Conservation (phyloP, 208 protist species). For the Acanthamoeba healyi region DNA sequence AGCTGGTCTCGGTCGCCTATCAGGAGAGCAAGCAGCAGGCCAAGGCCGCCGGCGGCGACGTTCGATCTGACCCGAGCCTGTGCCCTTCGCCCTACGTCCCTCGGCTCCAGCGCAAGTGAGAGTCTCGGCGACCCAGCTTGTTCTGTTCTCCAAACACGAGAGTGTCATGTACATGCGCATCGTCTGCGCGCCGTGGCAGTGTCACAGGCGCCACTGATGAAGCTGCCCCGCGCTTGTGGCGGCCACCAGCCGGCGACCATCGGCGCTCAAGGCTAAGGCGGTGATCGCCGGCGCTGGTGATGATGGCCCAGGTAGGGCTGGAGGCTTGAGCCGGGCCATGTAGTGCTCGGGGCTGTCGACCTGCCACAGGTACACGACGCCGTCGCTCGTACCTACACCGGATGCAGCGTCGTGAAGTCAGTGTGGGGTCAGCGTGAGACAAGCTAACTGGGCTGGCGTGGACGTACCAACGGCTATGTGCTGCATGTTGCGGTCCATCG, state of each 20-base stretch:
- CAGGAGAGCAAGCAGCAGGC: neutral
- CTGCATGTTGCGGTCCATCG: neutral
- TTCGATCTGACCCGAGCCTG: neutral
- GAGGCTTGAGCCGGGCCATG: too few relatives aligned
- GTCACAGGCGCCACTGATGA: neutral
- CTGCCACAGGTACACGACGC: neutral
- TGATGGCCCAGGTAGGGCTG: too few relatives aligned
- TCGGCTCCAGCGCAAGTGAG: neutral
- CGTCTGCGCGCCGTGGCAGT: too few relatives aligned
- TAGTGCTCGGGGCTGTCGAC: too few relatives aligned
- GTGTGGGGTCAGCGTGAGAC: too few relatives aligned
- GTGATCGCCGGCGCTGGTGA: neutral
- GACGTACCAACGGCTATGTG: neutral
- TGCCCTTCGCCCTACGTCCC: neutral
- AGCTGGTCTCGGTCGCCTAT: slow-evolving; percentile 15
- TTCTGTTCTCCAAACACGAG: too few relatives aligned
- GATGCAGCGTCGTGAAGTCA: too few relatives aligned
- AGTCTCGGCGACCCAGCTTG: too few relatives aligned
- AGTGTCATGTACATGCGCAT: too few relatives aligned
- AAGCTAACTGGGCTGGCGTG: neutral
- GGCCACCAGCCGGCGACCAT: neutral
- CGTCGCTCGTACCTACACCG: neutral
- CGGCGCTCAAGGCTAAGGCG: neutral
- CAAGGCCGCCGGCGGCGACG: neutral
- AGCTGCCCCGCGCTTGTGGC: neutral